Evolutionary conservation across 2,329 filamentous ascomycete species (phyloP).

Genomic region (Fusarium brachygibbosum): DNA sequence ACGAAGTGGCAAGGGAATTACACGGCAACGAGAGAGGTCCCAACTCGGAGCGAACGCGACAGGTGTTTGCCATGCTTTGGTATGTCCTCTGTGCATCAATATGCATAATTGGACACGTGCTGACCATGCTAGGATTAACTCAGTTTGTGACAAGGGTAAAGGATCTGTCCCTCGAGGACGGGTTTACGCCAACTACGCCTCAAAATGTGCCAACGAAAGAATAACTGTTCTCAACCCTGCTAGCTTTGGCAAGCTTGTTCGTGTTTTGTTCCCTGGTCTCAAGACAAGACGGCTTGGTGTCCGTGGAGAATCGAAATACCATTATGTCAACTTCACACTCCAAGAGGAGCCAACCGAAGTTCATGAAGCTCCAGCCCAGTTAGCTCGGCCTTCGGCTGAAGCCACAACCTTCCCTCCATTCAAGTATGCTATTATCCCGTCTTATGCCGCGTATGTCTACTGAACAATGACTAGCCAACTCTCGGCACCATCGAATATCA

Average conservation of each 20-base stretch:
- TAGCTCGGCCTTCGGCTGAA: slow-evolving; percentile 66
- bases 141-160: slow-evolving; percentile 79
- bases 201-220: slow-evolving; percentile 89
- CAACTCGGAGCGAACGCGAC: slow-evolving; percentile 84
- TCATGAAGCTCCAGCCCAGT: slow-evolving; percentile 60
- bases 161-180: slow-evolving; percentile 91
- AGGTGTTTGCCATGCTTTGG: slow-evolving; percentile 92
- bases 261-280: slow-evolving; percentile 94
- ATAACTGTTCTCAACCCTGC: slow-evolving; percentile 97
- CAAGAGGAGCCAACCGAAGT: slow-evolving; percentile 68
- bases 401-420: slow-evolving; percentile 62
- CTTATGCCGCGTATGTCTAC: slow-evolving; percentile 9
- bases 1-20: slow-evolving; percentile 80
- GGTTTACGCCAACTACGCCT: slow-evolving; percentile 96
- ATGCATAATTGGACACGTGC: slow-evolving; percentile 7
- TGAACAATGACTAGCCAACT: slow-evolving; percentile 52
- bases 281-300: slow-evolving; percentile 93
- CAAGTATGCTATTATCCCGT: slow-evolving; percentile 58
- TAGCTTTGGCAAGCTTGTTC: slow-evolving; percentile 96
- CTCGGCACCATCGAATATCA: slow-evolving; percentile 52
- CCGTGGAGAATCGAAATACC: slow-evolving; percentile 97
- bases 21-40: slow-evolving; percentile 84
- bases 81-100: slow-evolving; percentile 58
- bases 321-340: slow-evolving; percentile 81
- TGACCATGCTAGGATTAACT: slow-evolving; percentile 72